These are phyloP conservation scores for Oryza coarctata DNA, from an alignment of 176 grass and related monocot species.

Conservation along the genomic window DNA sequence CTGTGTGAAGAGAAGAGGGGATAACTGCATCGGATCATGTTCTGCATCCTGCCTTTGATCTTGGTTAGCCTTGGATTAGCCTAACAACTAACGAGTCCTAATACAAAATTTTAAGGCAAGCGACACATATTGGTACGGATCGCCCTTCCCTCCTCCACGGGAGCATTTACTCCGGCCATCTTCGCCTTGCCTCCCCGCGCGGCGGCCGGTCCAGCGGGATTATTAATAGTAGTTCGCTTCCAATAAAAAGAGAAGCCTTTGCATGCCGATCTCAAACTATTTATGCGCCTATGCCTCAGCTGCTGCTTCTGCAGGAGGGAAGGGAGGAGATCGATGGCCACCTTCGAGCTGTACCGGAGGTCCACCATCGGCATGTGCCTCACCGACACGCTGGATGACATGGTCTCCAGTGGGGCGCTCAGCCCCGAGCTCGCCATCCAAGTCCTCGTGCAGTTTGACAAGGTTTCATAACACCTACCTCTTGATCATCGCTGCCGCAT, in stretches of 20 bases:
- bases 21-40: too few relatives aligned
- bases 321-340: conserved; percentile 52
- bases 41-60: too few relatives aligned
- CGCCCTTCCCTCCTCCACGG: too few relatives aligned
- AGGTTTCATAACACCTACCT: conserved; percentile 39
- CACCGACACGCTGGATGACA: conserved; percentile 76
- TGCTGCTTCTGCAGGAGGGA: background rate
- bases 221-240: too few relatives aligned
- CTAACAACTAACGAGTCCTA: too few relatives aligned
- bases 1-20: too few relatives aligned
- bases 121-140: too few relatives aligned
- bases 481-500: background rate
- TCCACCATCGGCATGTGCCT: conserved; percentile 76
- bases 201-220: too few relatives aligned
- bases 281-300: background rate
- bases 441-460: conserved; percentile 89
- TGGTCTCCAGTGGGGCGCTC: conserved; percentile 61
- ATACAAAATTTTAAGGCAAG: too few relatives aligned
- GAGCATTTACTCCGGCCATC: too few relatives aligned
- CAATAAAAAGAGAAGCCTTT: background rate
- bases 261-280: background rate
- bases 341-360: conserved; percentile 78
- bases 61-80: too few relatives aligned
- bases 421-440: conserved; percentile 77
- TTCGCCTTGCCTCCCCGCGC: too few relatives aligned